Evolutionary conservation across 768 basidiomycete genomes (phyloP), one percentile per base, ranked within the genome.

Genomic region (Suillus fuscotomentosus): DNA sequence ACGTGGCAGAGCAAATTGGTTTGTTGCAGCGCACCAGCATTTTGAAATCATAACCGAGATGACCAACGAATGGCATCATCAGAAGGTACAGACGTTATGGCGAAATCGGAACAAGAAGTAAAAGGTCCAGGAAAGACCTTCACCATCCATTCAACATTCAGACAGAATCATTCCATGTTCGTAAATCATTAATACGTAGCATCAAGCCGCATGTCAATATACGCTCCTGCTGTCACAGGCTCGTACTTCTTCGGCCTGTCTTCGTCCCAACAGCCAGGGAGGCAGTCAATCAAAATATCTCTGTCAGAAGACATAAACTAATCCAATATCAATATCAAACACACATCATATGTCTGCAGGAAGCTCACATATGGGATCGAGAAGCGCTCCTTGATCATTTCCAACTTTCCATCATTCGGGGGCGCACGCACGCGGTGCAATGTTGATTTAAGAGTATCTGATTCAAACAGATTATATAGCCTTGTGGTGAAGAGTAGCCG

Each of bases 291-390:
- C 6, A 83, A 67, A 45, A 76, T 76, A 64, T 81, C 68, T 56
- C 76, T 63, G 72, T 82, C 78, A 79, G 70, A 39, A 69, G 71
- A 60, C 13, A 43, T 56, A 42, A 69, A 75, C 71, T 72, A 66
- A 77, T 76, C 76, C 76, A 43, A 15, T 5, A 24, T 63, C 11
- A 60, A 17, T 22, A 55, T 34, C 38, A n/a, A 59, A 62, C 17
- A 31, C 6, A n/a, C 15, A 38, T 27, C 34, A 47, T 27, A 27
- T 50, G n/a, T 51, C n/a, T 31, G 39, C 24, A 22, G 24, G 51
- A 47, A 8, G 72, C 83, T 65, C 65, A 84, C 84, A 69, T 87
- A 88, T 41, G 88, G 87, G 65, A 88, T 88, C 0, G 86, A 88
- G 68, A 86, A 88, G 34, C 87, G 76, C 41, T 81, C 80, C 1